A percentile compares a stretch with the other conserved stretches of the same genome.
Conservation (phyloP, 2,329 filamentous ascomycete genomes). For the Fusarium nanum region DNA sequence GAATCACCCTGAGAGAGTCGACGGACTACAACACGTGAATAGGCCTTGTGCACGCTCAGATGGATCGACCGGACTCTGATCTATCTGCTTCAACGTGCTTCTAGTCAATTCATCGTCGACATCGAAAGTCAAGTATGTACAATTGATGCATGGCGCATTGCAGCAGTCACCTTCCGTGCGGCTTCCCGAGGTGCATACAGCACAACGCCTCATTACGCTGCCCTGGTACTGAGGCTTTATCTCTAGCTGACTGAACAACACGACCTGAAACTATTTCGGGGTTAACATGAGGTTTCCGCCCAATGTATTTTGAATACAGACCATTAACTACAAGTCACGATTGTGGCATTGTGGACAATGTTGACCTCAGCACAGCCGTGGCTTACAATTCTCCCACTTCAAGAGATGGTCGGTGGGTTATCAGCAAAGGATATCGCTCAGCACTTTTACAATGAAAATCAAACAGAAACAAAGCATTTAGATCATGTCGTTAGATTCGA, state of each 20-base stretch:
- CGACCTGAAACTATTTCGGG: neutral
- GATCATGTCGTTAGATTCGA: neutral
- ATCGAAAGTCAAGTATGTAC: neutral
- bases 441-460: slow-evolving; percentile 7
- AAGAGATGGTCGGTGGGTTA: neutral
- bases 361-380: neutral
- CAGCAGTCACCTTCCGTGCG: neutral
- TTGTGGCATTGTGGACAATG: neutral
- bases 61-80: neutral
- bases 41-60: neutral
- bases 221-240: neutral
- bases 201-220: neutral
- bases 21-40: neutral
- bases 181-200: neutral
- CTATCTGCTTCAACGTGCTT: neutral
- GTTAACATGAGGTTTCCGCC: too few species aligned
- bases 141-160: neutral
- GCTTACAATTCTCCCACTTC: neutral
- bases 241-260: neutral
- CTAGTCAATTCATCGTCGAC: neutral
- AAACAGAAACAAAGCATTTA: neutral
- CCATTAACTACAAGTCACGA: too few species aligned
- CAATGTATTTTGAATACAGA: too few species aligned
- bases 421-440: neutral
- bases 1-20: neutral